phyloP scores from a whole-genome alignment of 306 rosid species.

The Rubus idaeus region DNA sequence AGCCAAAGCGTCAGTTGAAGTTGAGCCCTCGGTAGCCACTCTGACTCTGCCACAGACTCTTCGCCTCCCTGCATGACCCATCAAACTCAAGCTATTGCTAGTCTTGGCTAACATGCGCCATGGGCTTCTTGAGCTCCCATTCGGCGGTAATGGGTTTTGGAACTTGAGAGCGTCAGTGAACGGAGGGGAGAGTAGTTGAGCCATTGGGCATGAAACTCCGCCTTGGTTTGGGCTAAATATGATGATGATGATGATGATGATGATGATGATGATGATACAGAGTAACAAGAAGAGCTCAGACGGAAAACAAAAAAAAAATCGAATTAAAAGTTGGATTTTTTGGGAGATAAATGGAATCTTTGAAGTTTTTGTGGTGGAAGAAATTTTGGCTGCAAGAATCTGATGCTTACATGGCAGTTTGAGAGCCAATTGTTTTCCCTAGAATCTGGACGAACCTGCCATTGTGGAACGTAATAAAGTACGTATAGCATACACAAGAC shows the following conservation, averaged over 20 bases:
- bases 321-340: conserved; percentile 9
- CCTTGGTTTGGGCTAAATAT: not conserved
- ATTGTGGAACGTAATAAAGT: conserved; percentile 24
- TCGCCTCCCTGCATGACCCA: conserved; percentile 37
- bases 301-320: not conserved
- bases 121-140: conserved; percentile 40
- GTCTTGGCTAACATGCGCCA: conserved; percentile 40
- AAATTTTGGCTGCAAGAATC: conserved; percentile 39
- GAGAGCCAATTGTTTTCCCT: conserved; percentile 37
- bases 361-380: conserved; percentile 49
- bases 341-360: conserved; percentile 23
- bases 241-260: too few relatives aligned
- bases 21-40: conserved; percentile 55
- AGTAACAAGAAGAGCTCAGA: not conserved
- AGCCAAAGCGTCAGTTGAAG: conserved; percentile 48
- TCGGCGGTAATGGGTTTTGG: conserved; percentile 41
- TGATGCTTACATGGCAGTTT: conserved; percentile 66
- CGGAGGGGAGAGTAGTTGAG: conserved; percentile 58
- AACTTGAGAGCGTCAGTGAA: conserved; percentile 63
- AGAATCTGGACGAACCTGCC: conserved; percentile 44
- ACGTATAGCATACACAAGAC: conserved; percentile 12
- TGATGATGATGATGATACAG: too few relatives aligned
- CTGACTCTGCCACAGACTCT: conserved; percentile 50
- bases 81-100: conserved; percentile 29
- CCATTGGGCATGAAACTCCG: conserved; percentile 42